Evolutionary conservation across 495 filamentous ascomycete genomes (phyloP).

Genomic region (Hyaloscypha finlandica): DNA sequence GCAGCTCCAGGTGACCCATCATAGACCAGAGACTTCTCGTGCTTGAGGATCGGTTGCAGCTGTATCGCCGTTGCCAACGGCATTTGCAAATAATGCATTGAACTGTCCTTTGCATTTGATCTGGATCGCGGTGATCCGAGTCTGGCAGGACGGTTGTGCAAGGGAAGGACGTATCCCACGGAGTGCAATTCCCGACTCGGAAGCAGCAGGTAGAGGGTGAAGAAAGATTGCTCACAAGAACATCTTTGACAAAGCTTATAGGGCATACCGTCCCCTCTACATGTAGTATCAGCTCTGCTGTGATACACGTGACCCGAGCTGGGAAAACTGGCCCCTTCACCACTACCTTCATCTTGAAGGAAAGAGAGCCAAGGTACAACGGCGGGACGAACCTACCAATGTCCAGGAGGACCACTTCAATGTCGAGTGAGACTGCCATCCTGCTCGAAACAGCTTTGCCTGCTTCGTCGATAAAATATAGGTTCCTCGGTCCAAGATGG

Average conservation of each 20-base stretch:
- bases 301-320: slow-evolving; percentile 16
- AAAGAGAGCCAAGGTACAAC: neutral
- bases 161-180: neutral
- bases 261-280: slow-evolving; percentile 70
- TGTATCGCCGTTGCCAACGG: neutral
- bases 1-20: slow-evolving; percentile 4
- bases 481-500: slow-evolving; percentile 23
- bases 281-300: slow-evolving; percentile 14
- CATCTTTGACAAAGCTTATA: slow-evolving; percentile 72
- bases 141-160: neutral
- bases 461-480: slow-evolving; percentile 1
- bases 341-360: neutral
- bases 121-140: slow-evolving; percentile 8
- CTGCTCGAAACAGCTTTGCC: neutral
- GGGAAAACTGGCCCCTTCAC: neutral
- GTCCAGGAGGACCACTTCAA: slow-evolving; percentile 38
- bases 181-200: neutral
- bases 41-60: neutral
- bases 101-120: slow-evolving; percentile 1
- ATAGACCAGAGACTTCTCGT: neutral
- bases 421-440: neutral
- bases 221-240: slow-evolving; percentile 54
- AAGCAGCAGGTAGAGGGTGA: neutral
- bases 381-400: slow-evolving; percentile 36
- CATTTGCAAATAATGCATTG: neutral